Percentiles rank a stretch among this genome's conserved stretches.
These are phyloP conservation scores for Solanum commersonii DNA, from an alignment of 257 asterid species.

Conservation along the genomic window DNA sequence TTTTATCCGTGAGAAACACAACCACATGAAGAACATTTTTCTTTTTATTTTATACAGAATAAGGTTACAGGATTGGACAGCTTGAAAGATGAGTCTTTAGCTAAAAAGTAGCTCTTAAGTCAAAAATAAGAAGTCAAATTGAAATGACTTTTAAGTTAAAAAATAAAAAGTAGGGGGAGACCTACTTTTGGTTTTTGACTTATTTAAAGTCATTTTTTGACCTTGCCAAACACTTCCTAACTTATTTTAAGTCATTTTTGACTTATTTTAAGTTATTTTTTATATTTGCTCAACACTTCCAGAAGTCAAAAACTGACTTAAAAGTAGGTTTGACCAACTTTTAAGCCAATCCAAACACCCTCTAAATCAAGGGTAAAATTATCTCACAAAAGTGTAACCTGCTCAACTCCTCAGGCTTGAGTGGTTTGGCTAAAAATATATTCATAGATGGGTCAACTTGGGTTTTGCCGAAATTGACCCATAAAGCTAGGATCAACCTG, in stretches of 20 bases:
- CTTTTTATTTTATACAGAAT: neutral
- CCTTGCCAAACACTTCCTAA: too few species aligned
- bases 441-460: neutral
- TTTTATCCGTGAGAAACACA: neutral
- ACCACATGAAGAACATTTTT: neutral
- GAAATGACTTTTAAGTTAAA: too few species aligned
- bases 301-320: too few species aligned
- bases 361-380: neutral
- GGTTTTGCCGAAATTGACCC: neutral
- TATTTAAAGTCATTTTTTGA: too few species aligned
- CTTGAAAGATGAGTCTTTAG: neutral
- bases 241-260: too few species aligned
- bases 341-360: too few species aligned
- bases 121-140: too few species aligned
- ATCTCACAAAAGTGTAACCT: neutral
- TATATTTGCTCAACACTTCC: too few species aligned
- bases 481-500: neutral
- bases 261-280: too few species aligned
- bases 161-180: too few species aligned
- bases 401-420: neutral
- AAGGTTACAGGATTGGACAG: neutral
- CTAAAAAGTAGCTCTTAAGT: neutral
- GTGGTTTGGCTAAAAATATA: neutral
- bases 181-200: too few species aligned
- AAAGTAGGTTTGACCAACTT: too few species aligned